phyloP scores from a whole-genome alignment of 2,329 filamentous ascomycete genomes.

The Aspergillus sergii region DNA sequence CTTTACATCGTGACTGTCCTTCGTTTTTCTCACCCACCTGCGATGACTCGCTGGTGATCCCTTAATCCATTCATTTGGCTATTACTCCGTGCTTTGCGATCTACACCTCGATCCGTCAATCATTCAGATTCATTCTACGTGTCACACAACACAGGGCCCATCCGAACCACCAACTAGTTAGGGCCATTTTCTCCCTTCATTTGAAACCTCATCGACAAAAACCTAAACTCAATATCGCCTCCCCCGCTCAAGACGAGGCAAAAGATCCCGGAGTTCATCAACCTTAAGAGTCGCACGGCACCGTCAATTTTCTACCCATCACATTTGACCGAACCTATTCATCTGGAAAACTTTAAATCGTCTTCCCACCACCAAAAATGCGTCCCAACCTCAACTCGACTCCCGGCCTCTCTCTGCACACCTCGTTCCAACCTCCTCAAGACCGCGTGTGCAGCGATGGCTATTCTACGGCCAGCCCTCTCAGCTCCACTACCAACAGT shows the following conservation, averaged over 20 bases:
- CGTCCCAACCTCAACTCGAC: constrained; percentile 22
- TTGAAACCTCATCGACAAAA: background rate
- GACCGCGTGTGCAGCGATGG: constrained; percentile 23
- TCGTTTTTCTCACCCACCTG: background rate
- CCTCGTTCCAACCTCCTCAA: constrained; percentile 30
- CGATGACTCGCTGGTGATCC: background rate
- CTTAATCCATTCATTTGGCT: background rate
- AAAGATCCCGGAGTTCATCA: background rate
- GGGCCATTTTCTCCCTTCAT: background rate
- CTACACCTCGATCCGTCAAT: background rate
- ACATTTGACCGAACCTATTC: background rate
- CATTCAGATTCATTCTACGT: background rate
- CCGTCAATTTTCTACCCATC: background rate
- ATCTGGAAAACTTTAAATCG: background rate
- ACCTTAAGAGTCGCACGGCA: background rate
- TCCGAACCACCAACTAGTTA: background rate
- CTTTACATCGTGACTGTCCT: background rate
- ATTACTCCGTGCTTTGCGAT: background rate
- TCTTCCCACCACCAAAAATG: constrained; percentile 19
- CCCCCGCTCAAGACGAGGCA: background rate
- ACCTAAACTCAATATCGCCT: background rate
- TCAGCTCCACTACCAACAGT: constrained; percentile 33
- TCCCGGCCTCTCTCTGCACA: constrained; percentile 34
- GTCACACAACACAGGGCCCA: background rate
- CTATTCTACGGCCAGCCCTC: constrained; percentile 28